Percentiles rank a stretch among this genome's conserved stretches.
Conservation (phyloP, 2,329 filamentous ascomycete genomes). For the Phyllosticta citriasiana region DNA sequence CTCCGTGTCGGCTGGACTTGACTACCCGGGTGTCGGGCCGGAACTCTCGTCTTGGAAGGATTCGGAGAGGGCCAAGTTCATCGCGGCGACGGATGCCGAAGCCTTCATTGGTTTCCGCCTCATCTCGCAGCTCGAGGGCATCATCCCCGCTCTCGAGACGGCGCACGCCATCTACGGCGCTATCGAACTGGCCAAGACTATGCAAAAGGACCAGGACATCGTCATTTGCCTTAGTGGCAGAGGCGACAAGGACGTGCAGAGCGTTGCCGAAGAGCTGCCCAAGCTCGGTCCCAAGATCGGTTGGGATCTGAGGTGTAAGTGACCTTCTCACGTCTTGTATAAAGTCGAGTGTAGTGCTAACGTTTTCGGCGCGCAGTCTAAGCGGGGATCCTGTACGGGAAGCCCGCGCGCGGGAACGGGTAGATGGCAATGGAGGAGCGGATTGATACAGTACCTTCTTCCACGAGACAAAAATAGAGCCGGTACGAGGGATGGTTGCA, state of each 20-base stretch:
- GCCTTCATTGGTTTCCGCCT: conserved; percentile 81
- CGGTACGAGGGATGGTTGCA: background rate
- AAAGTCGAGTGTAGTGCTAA: background rate
- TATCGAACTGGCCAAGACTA: conserved; percentile 81
- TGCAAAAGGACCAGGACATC: conserved; percentile 78
- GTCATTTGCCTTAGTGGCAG: conserved; percentile 90
- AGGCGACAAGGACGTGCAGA: conserved; percentile 98
- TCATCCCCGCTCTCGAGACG: conserved; percentile 91
- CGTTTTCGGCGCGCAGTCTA: background rate
- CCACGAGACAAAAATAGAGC: background rate
- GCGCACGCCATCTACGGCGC: conserved; percentile 88
- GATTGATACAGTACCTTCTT: background rate
- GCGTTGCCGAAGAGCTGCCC: conserved; percentile 88
- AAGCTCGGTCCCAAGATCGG: conserved; percentile 80
- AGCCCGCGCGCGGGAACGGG: background rate
- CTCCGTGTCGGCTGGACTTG: conserved; percentile 89
- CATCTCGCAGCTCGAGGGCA: conserved; percentile 81
- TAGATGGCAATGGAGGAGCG: background rate
- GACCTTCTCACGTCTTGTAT: background rate
- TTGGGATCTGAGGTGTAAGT: conserved; percentile 51
- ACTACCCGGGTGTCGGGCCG: conserved; percentile 94
- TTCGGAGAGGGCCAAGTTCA: conserved; percentile 70
- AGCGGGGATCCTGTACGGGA: background rate
- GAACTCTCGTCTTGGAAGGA: conserved; percentile 94
- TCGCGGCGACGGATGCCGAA: conserved; percentile 83